Percentiles rank a stretch among this genome's conserved stretches.
phyloP scores from a whole-genome alignment of 2,329 filamentous ascomycete genomes.

The Mycosphaerella sp. region DNA sequence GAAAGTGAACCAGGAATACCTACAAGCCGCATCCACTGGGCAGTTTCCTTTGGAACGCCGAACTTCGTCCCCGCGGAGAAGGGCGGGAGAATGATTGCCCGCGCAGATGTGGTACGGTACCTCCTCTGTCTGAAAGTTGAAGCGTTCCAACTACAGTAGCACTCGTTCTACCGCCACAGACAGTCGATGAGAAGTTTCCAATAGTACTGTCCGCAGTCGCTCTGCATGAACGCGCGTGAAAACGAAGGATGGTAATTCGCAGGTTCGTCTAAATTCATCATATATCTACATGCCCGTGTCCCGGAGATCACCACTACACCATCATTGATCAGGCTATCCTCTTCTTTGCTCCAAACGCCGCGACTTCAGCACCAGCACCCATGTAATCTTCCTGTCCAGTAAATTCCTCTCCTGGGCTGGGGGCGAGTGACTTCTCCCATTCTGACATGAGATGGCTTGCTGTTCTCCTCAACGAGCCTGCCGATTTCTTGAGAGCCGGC shows the following conservation, averaged over 20 bases:
- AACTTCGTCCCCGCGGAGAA: constrained; percentile 5
- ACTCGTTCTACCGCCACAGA: no score
- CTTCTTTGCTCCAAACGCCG: constrained; percentile 16
- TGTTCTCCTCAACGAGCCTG: constrained; percentile 72
- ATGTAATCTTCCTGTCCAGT: constrained; percentile 25
- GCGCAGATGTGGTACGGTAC: no score
- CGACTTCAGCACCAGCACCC: constrained; percentile 25
- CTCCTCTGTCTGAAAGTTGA: neutral
- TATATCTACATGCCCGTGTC: neutral
- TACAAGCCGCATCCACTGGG: no score
- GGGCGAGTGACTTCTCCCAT: constrained; percentile 73
- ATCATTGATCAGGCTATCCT: constrained; percentile 8
- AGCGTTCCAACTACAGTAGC: neutral
- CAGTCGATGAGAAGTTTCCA: no score
- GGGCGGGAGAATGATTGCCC: neutral
- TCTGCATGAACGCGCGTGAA: neutral
- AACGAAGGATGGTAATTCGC: neutral
- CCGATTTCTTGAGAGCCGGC: constrained; percentile 58
- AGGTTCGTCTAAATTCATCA: constrained; percentile 6
- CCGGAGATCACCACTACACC: neutral
- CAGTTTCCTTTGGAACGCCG: neutral
- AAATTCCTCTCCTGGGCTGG: constrained; percentile 25
- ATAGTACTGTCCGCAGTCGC: no score
- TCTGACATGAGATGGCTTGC: constrained; percentile 84
- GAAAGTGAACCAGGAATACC: constrained; percentile 2